Conservation (phyloP, 345 rosid genomes). For the Theobroma cacao region DNA sequence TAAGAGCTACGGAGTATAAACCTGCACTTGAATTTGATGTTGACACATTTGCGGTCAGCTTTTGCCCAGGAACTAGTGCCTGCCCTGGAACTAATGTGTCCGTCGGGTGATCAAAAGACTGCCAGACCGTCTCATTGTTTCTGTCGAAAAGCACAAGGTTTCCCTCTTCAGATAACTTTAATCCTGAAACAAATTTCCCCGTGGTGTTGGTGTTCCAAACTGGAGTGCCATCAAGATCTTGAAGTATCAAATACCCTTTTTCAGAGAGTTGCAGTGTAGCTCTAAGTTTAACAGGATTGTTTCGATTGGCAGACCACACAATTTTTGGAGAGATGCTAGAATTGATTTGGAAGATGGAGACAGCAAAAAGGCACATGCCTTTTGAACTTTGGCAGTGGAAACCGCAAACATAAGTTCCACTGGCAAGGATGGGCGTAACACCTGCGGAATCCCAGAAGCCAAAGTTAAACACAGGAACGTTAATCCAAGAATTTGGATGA, state of each 20-base stretch:
- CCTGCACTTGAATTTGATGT: conserved; percentile 11
- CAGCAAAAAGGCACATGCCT: not conserved
- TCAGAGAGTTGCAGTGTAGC: conserved; percentile 16
- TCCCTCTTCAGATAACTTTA: conserved; percentile 20
- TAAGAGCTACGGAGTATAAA: conserved; percentile 24
- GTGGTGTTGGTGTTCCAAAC: conserved; percentile 24
- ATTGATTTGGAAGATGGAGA: not conserved
- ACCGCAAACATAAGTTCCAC: not conserved
- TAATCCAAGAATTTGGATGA: not conserved
- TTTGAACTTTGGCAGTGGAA: not conserved
- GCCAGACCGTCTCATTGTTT: conserved; percentile 23
- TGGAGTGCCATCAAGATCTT: conserved; percentile 10
- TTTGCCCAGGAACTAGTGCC: conserved; percentile 19
- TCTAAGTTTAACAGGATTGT: conserved; percentile 6
- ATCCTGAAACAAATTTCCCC: conserved; percentile 20
- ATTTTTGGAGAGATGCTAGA: not conserved
- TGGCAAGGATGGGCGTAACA: not conserved
- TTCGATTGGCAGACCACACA: conserved; percentile 34
- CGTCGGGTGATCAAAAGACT: conserved; percentile 30
- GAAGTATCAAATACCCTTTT: conserved; percentile 21
- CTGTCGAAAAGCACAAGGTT: conserved; percentile 28
- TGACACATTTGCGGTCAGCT: conserved; percentile 20
- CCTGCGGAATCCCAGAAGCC: not conserved
- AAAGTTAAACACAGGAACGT: not conserved
- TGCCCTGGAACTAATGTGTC: conserved; percentile 27